phyloP scores from a whole-genome alignment of 1,284 basidiomycete genomes.

The Ceratobasidium sp. region DNA sequence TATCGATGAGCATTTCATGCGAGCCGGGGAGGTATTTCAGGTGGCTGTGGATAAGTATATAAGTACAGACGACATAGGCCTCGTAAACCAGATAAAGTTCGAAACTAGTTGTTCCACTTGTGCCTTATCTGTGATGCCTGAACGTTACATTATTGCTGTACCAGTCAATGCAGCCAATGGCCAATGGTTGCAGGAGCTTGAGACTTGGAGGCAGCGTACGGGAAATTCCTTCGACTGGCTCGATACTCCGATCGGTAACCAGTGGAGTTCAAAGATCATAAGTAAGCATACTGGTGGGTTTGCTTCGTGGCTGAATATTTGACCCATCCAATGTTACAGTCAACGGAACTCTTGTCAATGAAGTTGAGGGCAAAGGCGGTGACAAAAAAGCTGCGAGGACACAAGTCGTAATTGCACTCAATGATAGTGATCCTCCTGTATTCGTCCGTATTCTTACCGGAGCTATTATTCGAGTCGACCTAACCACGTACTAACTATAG shows the following conservation, averaged over 20 bases:
- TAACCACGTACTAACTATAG: no score
- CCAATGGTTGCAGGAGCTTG: conserved; percentile 5
- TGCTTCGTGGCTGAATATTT: no score
- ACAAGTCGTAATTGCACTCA: not conserved
- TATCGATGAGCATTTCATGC: no score
- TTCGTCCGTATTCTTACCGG: not conserved
- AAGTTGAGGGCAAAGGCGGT: not conserved
- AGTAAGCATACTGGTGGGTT: not conserved
- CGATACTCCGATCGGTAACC: no score
- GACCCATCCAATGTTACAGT: not conserved
- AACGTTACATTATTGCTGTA: no score
- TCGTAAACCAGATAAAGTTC: no score
- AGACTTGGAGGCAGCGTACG: conserved; percentile 1
- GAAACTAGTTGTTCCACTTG: no score
- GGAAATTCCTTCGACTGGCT: not conserved
- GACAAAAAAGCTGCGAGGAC: not conserved
- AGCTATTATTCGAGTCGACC: not conserved
- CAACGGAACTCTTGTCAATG: not conserved
- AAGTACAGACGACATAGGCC: no score
- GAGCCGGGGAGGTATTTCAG: no score
- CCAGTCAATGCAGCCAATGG: no score
- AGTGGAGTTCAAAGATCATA: not conserved
- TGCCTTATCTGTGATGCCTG: no score
- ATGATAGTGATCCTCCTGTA: not conserved
- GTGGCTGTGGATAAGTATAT: no score